Conservation (phyloP, 2,329 filamentous ascomycete species). For the Fusarium falciforme region DNA sequence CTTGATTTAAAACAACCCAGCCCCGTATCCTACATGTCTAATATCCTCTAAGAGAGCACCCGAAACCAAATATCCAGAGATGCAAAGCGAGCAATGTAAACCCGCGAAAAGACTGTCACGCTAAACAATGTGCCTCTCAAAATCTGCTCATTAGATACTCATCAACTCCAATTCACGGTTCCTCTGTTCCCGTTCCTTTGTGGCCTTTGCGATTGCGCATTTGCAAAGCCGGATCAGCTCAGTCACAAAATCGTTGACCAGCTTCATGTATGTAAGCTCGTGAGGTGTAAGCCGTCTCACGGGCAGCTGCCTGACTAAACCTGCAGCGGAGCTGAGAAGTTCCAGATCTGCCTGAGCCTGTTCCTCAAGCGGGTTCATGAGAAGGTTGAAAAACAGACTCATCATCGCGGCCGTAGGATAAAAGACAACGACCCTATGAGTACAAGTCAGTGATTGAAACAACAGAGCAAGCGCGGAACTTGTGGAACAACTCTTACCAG, state of each 20-base stretch:
- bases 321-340: constrained; percentile 55
- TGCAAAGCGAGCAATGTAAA: neutral
- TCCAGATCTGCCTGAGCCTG: constrained; percentile 58
- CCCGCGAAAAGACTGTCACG: neutral
- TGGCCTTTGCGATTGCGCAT: constrained; percentile 52
- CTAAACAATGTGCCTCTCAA: neutral
- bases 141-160: neutral
- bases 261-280: constrained; percentile 54
- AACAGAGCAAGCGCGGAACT: neutral
- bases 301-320: constrained; percentile 57
- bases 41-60: neutral
- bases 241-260: constrained; percentile 56
- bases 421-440: constrained; percentile 62
- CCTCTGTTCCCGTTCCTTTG: neutral
- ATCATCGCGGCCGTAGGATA: constrained; percentile 67
- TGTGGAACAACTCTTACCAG: constrained; percentile 52
- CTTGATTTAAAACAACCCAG: neutral
- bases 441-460: neutral
- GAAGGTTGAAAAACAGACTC: constrained; percentile 65
- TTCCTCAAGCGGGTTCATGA: constrained; percentile 58
- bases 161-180: neutral
- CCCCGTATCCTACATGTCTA: neutral
- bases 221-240: constrained; percentile 57
- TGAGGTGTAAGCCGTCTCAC: constrained; percentile 42
- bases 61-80: neutral